Evolutionary conservation across 2,329 filamentous ascomycete species (phyloP).

Genomic region (Fusarium coffeatum): DNA sequence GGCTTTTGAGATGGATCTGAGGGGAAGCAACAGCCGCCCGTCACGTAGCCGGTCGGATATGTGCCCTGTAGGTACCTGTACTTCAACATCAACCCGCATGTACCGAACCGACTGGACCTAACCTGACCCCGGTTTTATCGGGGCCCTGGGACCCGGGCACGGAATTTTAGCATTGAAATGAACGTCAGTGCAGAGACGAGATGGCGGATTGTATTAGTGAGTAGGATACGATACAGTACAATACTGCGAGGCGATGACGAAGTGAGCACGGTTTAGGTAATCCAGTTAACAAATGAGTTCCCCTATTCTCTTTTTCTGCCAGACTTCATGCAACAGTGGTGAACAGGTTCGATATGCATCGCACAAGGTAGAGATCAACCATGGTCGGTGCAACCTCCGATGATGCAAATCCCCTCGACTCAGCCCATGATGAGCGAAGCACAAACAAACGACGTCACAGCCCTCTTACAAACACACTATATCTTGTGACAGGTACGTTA

Average conservation of each 20-base stretch:
- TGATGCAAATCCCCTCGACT: constrained; percentile 23
- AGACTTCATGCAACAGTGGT: neutral
- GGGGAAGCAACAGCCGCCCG: neutral
- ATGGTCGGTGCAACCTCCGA: constrained; percentile 14
- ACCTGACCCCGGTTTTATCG: constrained; percentile 22
- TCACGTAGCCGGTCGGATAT: constrained; percentile 2
- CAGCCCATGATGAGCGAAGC: constrained; percentile 30
- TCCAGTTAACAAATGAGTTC: neutral
- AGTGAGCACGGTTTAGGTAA: neutral
- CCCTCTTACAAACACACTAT: constrained; percentile 11
- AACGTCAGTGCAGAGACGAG: constrained; percentile 16
- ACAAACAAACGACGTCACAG: constrained; percentile 32
- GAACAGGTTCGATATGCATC: neutral
- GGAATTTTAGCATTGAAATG: constrained; percentile 21
- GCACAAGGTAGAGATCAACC: constrained; percentile 16
- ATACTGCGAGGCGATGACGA: neutral
- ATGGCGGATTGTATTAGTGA: constrained; percentile 13
- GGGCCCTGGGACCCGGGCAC: constrained; percentile 21
- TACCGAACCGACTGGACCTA: constrained; percentile 24
- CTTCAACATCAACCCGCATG: constrained; percentile 14
- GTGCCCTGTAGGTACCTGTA: constrained; percentile 6
- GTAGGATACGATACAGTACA: neutral
- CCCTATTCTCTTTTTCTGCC: neutral
- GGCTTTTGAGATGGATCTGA: constrained; percentile 23
- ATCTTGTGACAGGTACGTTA: constrained; percentile 11